Evolutionary conservation across 2,329 filamentous ascomycete genomes (phyloP), one percentile per base, ranked within the genome.

Genomic region (Colletotrichum paranaense): DNA sequence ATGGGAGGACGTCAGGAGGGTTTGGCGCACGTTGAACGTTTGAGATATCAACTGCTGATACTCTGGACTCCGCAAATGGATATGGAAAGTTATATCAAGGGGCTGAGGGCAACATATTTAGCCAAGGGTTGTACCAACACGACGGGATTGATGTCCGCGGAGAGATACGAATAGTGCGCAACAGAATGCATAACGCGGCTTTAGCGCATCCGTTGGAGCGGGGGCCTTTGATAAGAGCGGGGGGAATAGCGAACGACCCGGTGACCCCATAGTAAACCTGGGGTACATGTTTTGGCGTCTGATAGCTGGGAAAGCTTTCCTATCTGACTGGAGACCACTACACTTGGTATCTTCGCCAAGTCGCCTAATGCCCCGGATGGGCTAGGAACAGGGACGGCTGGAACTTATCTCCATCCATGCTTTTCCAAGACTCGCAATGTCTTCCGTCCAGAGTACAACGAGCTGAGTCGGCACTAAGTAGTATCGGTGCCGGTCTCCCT

Each of bases 301-400:
- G 64, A 60, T 60, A 67, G 42, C 64, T 49, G 64, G 64, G 64
- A 30, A 59, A 67, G 55, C 64, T 67, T 67, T 67, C 64, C 64
- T 67, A 67, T 67, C 64, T 67, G 14, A 52, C 26, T 12, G 28
- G 55, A 56, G 22, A 26, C 1, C 19, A 49, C 19, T 0, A 55
- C 52, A 55, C n/a, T 26, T 55, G 14, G 16, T 19, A 49, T 11
- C 19, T 49, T 49, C 38, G 42, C 42, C 42, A 49, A 49, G 16
- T 49, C 42, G 19, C 42, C 42, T 49, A 49, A 22, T 49, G 19
- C 42, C 16, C 19, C 19, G 42, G 42, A 49, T 22, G 19, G 42
- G 19, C 8, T n/a, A 49, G 42, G 42, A 49, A 49, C 42, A 49
- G 42, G 42, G 42, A 49, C 42, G 19, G 19, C 42, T 22, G 19